Percentiles rank a stretch among this genome's conserved stretches.
Evolutionary conservation across 2,329 filamentous ascomycete species (phyloP).

Genomic region (Gaeumannomyces sp.): DNA sequence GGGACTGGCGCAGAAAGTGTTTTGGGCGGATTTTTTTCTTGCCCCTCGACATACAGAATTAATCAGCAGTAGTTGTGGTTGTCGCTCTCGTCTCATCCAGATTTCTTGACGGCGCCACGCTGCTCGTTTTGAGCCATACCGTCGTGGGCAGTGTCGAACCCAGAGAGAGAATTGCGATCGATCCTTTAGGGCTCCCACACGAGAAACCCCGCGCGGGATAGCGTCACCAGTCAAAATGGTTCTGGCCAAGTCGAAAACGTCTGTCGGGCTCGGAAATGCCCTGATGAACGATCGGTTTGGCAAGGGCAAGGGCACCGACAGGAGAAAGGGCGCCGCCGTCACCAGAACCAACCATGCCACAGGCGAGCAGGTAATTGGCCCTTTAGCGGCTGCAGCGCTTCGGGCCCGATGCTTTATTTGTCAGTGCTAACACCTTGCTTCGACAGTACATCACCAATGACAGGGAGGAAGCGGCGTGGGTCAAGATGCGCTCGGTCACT

Average conservation of each 20-base stretch:
- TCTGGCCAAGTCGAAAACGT: constrained; percentile 86
- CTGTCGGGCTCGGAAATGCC: constrained; percentile 89
- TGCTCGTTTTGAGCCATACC: not conserved
- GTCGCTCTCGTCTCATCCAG: not conserved
- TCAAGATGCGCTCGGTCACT: constrained; percentile 98
- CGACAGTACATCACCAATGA: constrained; percentile 80
- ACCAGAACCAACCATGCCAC: constrained; percentile 70
- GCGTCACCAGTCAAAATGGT: constrained; percentile 37
- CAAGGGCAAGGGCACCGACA: constrained; percentile 79
- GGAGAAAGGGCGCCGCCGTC: constrained; percentile 60
- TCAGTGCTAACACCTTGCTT: constrained; percentile 17
- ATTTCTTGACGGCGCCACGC: not conserved
- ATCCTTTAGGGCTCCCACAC: not conserved
- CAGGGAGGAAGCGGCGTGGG: constrained; percentile 86
- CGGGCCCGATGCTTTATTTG: not conserved
- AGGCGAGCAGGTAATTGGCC: constrained; percentile 58
- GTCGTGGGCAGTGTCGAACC: not conserved
- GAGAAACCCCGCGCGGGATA: not conserved
- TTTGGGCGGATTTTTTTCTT: not conserved
- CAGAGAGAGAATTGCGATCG: not conserved
- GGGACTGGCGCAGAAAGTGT: not conserved
- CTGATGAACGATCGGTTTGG: constrained; percentile 99
- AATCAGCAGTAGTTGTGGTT: not conserved
- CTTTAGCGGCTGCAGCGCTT: not conserved
- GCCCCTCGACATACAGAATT: not conserved